Base-by-base conservation (phyloP, 352 stramenopile species). In the Globisporangium takayamanum region DNA sequence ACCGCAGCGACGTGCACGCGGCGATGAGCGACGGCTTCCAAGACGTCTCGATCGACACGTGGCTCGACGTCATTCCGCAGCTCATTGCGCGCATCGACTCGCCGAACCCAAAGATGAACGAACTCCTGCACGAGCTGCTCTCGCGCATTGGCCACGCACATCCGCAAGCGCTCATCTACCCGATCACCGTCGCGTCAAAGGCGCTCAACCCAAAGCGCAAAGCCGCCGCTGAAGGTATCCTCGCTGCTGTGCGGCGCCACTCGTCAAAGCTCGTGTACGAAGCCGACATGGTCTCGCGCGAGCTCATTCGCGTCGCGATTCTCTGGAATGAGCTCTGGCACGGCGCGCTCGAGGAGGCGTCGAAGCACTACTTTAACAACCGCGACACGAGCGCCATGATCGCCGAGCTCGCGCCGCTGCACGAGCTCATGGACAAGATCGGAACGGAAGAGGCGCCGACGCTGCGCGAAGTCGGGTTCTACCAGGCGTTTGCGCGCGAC, bases 241-340 rank as follows among this genome's bases (percentile, higher is more conserved):
- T 99, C 64, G 91, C 91, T 28, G 90, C 94, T 37, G 79, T 99
- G 48, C 92, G 95, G 39, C 81, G 88, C n/a, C 88, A 99, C 73
- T 98, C 93, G 37, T 94, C 91, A 53, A 84, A 91, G 46, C 80
- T 99, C 44, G 97, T 99, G 39, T 94, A 99, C 59, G 96, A 99
- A 74, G 96, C 97, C 22, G 80, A 97, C 15, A 95, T 99, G 78
- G 88, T 97, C 8, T 93, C 80, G 8, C 89, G 90, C 10, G 98
- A 99, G 68, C 85, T 99, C 25, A 99, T 99, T 64, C 92, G 97
- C 51, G 97, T 99, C 18, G 97, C 97, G 46, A 99, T 99, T 55
- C 71, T 99, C 5, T 99, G 97, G 97, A 92, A 99, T 62, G 98
- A 99, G 70, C 80, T 98, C 28, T 99, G 98, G 98, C 95, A 99